These are phyloP conservation scores for Brassica hybrid DNA, from an alignment of 441 rosid genomes.

Conservation along the genomic window DNA sequence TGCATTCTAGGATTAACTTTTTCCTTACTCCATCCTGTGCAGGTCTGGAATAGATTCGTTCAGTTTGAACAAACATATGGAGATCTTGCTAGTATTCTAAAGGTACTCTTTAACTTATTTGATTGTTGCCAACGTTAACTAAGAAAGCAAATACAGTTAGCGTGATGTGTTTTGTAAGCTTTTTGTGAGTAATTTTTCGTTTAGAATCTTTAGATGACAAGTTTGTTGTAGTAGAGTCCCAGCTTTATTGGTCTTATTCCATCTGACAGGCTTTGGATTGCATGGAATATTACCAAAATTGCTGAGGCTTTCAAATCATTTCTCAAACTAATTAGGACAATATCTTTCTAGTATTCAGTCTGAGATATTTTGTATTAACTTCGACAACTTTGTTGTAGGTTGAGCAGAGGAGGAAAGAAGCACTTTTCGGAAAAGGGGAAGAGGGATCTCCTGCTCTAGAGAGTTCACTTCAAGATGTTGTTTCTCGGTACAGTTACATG, in stretches of 20 bases:
- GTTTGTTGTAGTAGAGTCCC: no score
- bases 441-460: conserved; percentile 70
- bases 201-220: no score
- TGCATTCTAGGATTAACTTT: conserved; percentile 13
- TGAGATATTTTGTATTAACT: no score
- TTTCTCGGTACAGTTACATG: conserved; percentile 90
- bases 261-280: conserved; percentile 12
- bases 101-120: conserved; percentile 64
- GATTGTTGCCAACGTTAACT: no score
- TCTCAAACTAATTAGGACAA: no score
- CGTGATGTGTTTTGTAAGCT: no score
- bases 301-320: no score
- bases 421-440: conserved; percentile 75
- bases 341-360: no score
- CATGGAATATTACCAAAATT: conserved; percentile 10
- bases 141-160: background rate
- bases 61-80: conserved; percentile 96
- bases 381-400: conserved; percentile 52
- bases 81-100: conserved; percentile 89
- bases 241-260: background rate
- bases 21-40: conserved; percentile 39
- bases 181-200: no score
- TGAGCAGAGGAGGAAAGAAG: conserved; percentile 96
- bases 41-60: conserved; percentile 90
- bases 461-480: conserved; percentile 78